Base-by-base conservation (phyloP, 2,329 filamentous ascomycete species). In the Cladosporium sp. region DNA sequence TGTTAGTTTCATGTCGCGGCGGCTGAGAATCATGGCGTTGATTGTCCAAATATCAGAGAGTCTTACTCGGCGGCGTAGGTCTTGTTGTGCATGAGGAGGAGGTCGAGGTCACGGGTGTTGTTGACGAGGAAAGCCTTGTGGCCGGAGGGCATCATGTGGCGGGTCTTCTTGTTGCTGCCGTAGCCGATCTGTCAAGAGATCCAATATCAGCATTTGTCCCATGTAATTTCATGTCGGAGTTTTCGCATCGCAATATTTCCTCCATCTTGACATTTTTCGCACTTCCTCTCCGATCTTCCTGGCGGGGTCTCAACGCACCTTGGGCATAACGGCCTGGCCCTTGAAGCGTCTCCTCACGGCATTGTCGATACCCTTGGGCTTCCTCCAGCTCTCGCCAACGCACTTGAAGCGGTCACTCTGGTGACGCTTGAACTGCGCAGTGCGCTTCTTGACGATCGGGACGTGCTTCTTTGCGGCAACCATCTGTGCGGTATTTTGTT, bases 341-440 rank as follows among this genome's bases (percentile, higher is more conserved):
- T 89, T 90, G 84, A 98, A 98, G 67, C 93, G 89, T 83, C 93
- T 85, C 75, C 93, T 88, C 74, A 98, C 92, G 71, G 88, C 82
- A 82, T 91, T 95, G 81, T 98, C 93, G 78, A 98, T 98, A 89
- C 93, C 93, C 89, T 98, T 98, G 67, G 93, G 93, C 84, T 97
- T 98, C 80, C 93, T 87, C 93, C 93, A 98, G 83, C 83, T 86
- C 66, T 87, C 74, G 72, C 82, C 85, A 67, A 97, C 85, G 74
- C 93, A 86, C 81, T 85, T 95, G 83, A 95, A 98, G 74, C 86
- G 86, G 79, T 97, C 93, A 77, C 83, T 88, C 85, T 98, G 93
- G 81, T 98, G 93, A 75, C 93, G 88, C 78, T 84, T 85, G 87
- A 97, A 98, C 80, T 81, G 83, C 84, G 91, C 89, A 72, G 87